These are phyloP conservation scores for Mikania micrantha DNA, from an alignment of 129 eudicot species.

Conservation along the genomic window DNA sequence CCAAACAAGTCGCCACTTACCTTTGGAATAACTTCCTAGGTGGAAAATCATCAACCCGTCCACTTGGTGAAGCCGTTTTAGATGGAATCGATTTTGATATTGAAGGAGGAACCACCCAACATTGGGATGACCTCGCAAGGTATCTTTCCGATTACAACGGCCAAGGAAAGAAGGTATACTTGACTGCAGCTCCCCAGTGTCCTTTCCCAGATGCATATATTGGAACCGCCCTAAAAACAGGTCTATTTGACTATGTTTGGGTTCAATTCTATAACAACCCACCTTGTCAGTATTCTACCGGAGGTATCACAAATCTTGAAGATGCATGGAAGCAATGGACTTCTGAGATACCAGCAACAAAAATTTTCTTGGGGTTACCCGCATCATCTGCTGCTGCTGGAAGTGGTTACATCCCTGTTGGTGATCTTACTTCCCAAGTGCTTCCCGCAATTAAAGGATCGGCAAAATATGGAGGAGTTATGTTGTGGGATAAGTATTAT, in stretches of 20 bases:
- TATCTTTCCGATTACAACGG: conserved; percentile 15
- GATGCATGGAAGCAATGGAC: conserved; percentile 36
- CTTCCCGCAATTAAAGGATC: conserved; percentile 29
- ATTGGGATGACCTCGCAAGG: conserved; percentile 34
- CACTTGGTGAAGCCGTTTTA: conserved; percentile 29
- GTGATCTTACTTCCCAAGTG: conserved; percentile 27
- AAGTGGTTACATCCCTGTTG: conserved; percentile 24
- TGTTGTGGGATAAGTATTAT: conserved; percentile 33
- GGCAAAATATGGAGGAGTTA: conserved; percentile 29
- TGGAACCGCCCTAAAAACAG: conserved; percentile 33
- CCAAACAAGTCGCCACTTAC: conserved; percentile 30
- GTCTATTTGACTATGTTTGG: conserved; percentile 28
- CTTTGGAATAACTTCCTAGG: conserved; percentile 38
- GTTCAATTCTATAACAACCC: conserved; percentile 31
- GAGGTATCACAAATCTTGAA: conserved; percentile 15
- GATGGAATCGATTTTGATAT: conserved; percentile 42
- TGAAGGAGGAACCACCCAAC: conserved; percentile 21
- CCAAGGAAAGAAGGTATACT: conserved; percentile 21
- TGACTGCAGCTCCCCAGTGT: conserved; percentile 40
- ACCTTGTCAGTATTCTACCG: conserved; percentile 27
- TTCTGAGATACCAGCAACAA: conserved; percentile 10
- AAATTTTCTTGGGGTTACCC: conserved; percentile 39
- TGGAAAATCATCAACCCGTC: conserved; percentile 26
- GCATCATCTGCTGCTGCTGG: conserved; percentile 37
- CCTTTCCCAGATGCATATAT: conserved; percentile 33